Conservation (phyloP, 441 rosid genomes). For the Croton laevigatus region DNA sequence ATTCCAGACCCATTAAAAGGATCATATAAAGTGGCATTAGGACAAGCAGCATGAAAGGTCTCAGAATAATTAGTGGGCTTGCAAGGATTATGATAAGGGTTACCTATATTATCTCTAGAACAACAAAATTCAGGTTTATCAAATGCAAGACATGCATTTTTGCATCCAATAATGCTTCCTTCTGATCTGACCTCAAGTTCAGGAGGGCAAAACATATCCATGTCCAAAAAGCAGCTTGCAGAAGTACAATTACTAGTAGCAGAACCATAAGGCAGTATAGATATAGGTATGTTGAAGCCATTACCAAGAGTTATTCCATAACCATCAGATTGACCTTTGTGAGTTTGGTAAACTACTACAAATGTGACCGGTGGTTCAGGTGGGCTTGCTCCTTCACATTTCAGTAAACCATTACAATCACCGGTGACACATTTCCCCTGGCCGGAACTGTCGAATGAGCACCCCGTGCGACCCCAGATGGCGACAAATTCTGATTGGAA, state of each 20-base stretch:
- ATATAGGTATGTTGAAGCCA: conserved; percentile 3
- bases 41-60: not conserved
- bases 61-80: not conserved
- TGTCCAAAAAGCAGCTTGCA: not conserved
- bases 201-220: not conserved
- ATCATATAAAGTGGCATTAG: not conserved
- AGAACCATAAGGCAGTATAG: not conserved
- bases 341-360: not conserved
- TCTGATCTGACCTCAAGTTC: not conserved
- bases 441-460: conserved; percentile 2
- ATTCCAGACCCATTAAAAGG: not conserved
- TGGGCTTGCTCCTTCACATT: not conserved
- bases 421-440: not conserved
- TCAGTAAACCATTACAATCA: not conserved
- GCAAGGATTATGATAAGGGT: not conserved
- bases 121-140: not conserved
- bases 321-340: not conserved
- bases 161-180: not conserved
- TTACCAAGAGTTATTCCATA: not conserved
- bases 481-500: not conserved
- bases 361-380: not conserved
- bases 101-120: too few species aligned
- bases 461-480: conserved; percentile 3
- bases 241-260: not conserved
- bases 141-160: not conserved